Evolutionary conservation across 805 yeast species (phyloP).

Genomic region (Ogataea minuta): DNA sequence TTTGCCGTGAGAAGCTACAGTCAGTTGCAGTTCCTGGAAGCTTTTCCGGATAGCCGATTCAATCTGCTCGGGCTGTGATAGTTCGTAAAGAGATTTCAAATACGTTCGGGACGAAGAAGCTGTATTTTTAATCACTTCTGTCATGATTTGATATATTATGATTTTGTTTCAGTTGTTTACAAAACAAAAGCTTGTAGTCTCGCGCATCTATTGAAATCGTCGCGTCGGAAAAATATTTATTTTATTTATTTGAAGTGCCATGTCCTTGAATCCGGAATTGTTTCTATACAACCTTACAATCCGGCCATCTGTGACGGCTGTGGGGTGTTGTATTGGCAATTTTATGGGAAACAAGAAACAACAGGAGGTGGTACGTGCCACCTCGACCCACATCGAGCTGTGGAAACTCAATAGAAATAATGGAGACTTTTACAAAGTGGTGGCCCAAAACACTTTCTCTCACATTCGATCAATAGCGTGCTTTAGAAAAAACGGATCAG

Average conservation of each 20-base stretch:
- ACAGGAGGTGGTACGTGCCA: conserved; percentile 63
- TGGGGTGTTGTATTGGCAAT: conserved; percentile 61
- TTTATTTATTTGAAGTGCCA: conserved; percentile 4
- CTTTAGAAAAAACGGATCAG: conserved; percentile 51
- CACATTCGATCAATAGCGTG: conserved; percentile 52
- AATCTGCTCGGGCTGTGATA: conserved; percentile 33
- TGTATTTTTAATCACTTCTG: conserved; percentile 6
- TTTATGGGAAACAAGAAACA: conserved; percentile 53
- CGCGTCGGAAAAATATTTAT: conserved; percentile 11
- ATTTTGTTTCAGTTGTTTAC: conserved; percentile 13
- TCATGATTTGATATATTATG: conserved; percentile 4
- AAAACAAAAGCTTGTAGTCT: conserved; percentile 5
- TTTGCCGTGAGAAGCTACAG: conserved; percentile 75
- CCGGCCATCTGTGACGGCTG: conserved; percentile 53
- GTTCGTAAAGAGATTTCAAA: conserved; percentile 13
- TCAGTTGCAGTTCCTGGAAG: conserved; percentile 76
- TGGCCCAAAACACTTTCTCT: conserved; percentile 52
- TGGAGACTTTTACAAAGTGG: conserved; percentile 50
- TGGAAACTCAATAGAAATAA: conserved; percentile 50
- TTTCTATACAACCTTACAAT: conserved; percentile 70
- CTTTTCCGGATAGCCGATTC: conserved; percentile 55
- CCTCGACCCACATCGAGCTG: conserved; percentile 53
- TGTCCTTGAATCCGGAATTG: conserved; percentile 36
- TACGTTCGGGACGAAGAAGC: conserved; percentile 5
- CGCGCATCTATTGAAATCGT: conserved; percentile 5